Evolutionary conservation across 78 protist genomes (phyloP), one percentile per base, ranked within the genome.

Genomic region (Guillardia theta): DNA sequence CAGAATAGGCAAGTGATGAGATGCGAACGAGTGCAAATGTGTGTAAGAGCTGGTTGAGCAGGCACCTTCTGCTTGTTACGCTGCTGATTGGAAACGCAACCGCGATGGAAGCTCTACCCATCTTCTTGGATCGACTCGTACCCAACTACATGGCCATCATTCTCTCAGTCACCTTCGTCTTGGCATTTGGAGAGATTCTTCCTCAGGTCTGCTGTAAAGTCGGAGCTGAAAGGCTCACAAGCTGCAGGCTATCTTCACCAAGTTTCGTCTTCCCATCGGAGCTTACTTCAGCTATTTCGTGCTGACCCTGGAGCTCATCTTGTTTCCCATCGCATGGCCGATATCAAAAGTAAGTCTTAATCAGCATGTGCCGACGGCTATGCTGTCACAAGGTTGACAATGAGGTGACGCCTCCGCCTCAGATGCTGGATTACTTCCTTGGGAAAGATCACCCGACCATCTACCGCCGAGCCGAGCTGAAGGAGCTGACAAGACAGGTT

Each of bases 391-490:
- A n/a, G n/a, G n/a, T n/a, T n/a, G n/a, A n/a, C n/a, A n/a, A n/a
- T n/a, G n/a, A n/a, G n/a, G n/a, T n/a, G n/a, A n/a, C n/a, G n/a
- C 70, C 6, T 6, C 70, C 27, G 2, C 27, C 6, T 58, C 45
- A 78, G 90, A 2, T 78, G 48, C 90, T 78, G 45, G 90, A 78
- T 30, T 78, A 36, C 44, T 8, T 78, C 44, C 90, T 78, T 6
- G 90, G 90, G 37, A 1, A 0, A 19, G 90, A 78, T 48, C 90
- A 78, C 50, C 48, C 90, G 10, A 78, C 90, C 1, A 43, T 78
- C 48, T 78, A 78, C 90, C 90, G 90, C 45, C 90, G 90, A 12
- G 50, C 90, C 5, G 90, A 78, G 90, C 90, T 78, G 53, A 78
- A 78, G 90, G 90, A 37, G 90, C 21, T 78, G 90, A 78, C 50